Conservation (phyloP, 163 green algal species). For the Coccomyxa subellipsoidea region DNA sequence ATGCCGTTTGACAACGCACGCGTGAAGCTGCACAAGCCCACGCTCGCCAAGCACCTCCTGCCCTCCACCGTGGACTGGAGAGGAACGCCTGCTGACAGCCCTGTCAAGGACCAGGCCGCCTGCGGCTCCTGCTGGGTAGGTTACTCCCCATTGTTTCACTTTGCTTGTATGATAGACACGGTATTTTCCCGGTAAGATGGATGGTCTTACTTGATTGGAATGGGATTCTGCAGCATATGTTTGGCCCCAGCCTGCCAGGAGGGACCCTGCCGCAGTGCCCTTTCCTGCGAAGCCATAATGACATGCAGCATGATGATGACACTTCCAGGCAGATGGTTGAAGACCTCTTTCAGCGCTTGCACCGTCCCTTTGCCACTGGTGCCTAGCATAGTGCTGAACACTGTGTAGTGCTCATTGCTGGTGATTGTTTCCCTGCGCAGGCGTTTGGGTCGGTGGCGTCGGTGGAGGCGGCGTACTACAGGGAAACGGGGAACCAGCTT, state of each 20-base stretch:
- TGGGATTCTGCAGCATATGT: no score
- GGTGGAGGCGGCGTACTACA: constrained; percentile 47
- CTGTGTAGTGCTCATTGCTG: background rate
- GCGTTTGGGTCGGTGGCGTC: constrained; percentile 49
- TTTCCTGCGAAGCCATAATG: no score
- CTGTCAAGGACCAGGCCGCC: constrained; percentile 57
- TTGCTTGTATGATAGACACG: background rate
- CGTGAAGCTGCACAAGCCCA: constrained; percentile 8
- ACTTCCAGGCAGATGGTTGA: no score
- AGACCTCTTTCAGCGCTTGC: no score
- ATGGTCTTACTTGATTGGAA: no score
- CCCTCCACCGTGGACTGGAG: constrained; percentile 50
- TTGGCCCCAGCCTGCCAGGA: no score
- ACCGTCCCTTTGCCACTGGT: no score
- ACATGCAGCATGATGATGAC: no score
- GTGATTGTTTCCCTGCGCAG: constrained; percentile 15
- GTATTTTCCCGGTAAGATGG: no score
- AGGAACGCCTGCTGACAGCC: constrained; percentile 42
- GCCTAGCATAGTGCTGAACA: no score
- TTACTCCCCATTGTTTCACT: background rate
- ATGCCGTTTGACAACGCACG: background rate
- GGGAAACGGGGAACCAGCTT: constrained; percentile 39
- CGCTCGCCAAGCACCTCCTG: constrained; percentile 35
- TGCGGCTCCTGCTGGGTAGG: constrained; percentile 49
- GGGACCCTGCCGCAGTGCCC: no score